Conservation (phyloP, 202 grass and related monocot genomes). For the Saccharum hybrid region DNA sequence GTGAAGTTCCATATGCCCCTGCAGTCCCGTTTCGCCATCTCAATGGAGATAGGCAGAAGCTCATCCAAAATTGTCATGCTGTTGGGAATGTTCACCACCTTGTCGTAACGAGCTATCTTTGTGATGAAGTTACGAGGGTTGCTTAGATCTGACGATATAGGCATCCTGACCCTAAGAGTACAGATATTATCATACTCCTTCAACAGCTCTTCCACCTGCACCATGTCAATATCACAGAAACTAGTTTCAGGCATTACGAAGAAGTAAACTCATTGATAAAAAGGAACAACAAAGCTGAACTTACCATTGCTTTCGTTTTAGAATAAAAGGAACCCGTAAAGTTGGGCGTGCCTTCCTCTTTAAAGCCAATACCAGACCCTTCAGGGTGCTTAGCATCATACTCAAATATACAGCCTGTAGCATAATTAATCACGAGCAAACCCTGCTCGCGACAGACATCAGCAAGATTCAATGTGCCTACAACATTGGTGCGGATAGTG, state of each 20-base stretch:
- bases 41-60: slow-evolving; percentile 73
- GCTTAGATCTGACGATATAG: slow-evolving; percentile 73
- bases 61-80: slow-evolving; percentile 89
- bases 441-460: slow-evolving; percentile 75
- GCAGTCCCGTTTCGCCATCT: slow-evolving; percentile 71
- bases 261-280: slow-evolving; percentile 1
- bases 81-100: slow-evolving; percentile 82
- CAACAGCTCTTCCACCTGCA: slow-evolving; percentile 79
- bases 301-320: slow-evolving; percentile 79
- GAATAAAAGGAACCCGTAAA: slow-evolving; percentile 73
- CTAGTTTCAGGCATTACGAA: background rate
- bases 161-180: slow-evolving; percentile 72
- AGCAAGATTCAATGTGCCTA: slow-evolving; percentile 73
- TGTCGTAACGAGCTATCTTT: slow-evolving; percentile 72
- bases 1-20: slow-evolving; percentile 80
- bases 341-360: slow-evolving; percentile 70
- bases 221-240: background rate
- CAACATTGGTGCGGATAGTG: slow-evolving; percentile 72
- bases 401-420: slow-evolving; percentile 81
- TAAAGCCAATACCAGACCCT: slow-evolving; percentile 72
- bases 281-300: background rate
- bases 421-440: slow-evolving; percentile 76
- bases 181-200: slow-evolving; percentile 79
- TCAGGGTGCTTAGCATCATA: slow-evolving; percentile 65
- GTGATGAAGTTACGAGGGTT: slow-evolving; percentile 86